Base-by-base conservation (phyloP, 2,329 filamentous ascomycete species). In the Arthroderma uncinatum region DNA sequence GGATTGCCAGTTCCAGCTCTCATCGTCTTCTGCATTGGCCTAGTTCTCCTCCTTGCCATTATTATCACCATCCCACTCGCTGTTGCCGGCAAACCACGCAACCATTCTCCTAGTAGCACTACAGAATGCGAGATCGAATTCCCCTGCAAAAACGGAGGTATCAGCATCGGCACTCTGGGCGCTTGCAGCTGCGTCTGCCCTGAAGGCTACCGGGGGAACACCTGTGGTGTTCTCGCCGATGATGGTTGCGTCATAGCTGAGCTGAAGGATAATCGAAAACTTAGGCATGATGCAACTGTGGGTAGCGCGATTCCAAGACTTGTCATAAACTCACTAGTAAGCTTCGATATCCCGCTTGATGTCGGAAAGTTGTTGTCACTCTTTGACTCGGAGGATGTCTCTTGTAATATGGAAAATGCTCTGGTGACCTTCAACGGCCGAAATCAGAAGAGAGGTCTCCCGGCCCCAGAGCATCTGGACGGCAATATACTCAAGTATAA, bases 171-270 rank as follows among this genome's bases (percentile, higher is more conserved):
- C 19, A 81, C 79, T 14, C 76, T 82, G 57, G 80, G 82, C 2
- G 75, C 79, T 19, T 97, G 92, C 72, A 85, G 85, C 10, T 98
- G 92, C 68, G 82, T 96, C 44, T 98, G 92, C 71, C 83, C 85
- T 21, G 90, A 93, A 64, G 89, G 91, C 1, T 97, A 92, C 68
- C 91, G 87, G 0, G 85, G 85, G 21, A 72, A 73, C 1, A 78
- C 74, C 14, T 88, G 85, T 66, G 76, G 72, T 1, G 72, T 71
- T 3, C 62, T 71, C 12, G 71, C 75, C 12, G 78, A 79, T 57
- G 73, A 78, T 23, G 73, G 72, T 50, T 87, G 84, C 64, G 78
- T 79, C 5, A 82, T 78, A 0, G 77, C 75, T 1, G 62, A 68
- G 34, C 63, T 74, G 2, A 69, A 67, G 30, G 66, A 76, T 23